These are phyloP conservation scores for Kondoa malvinella DNA, from an alignment of 768 basidiomycete species.

Conservation along the genomic window DNA sequence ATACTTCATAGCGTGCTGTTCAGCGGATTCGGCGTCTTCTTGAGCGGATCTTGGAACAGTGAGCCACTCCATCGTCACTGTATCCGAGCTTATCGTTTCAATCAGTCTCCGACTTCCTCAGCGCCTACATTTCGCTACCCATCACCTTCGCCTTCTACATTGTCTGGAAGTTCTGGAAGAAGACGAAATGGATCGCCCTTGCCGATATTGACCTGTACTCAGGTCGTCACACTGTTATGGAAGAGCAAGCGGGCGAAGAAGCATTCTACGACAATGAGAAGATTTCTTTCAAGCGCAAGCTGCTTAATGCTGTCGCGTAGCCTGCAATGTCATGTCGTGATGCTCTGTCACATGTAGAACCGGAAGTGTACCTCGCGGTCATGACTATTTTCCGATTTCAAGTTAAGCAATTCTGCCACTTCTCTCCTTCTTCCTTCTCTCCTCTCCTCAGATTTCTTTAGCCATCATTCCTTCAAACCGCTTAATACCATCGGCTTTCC, in stretches of 20 bases:
- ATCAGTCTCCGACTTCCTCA: background rate
- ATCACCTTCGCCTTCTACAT: background rate
- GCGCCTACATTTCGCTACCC: background rate
- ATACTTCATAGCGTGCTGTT: constrained; percentile 19
- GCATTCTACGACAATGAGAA: background rate
- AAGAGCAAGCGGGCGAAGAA: background rate
- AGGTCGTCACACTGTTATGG: constrained; percentile 4
- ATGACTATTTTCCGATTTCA: background rate
- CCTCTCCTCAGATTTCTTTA: background rate
- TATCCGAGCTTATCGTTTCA: no score
- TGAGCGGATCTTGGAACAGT: constrained; percentile 31
- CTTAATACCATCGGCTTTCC: background rate
- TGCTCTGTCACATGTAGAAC: no score
- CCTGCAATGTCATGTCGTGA: no score
- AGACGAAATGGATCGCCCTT: constrained; percentile 17
- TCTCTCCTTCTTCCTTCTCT: background rate
- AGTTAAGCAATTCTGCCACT: no score
- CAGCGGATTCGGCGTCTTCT: constrained; percentile 32
- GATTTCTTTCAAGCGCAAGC: background rate
- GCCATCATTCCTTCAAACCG: background rate
- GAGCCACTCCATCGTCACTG: no score
- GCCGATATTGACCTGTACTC: constrained; percentile 23
- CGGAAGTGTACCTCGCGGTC: no score
- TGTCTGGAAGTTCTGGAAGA: constrained; percentile 16
- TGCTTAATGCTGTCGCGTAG: no score